Base-by-base conservation (phyloP, 73 alveolate genomes). In the Stentor coeruleus region DNA sequence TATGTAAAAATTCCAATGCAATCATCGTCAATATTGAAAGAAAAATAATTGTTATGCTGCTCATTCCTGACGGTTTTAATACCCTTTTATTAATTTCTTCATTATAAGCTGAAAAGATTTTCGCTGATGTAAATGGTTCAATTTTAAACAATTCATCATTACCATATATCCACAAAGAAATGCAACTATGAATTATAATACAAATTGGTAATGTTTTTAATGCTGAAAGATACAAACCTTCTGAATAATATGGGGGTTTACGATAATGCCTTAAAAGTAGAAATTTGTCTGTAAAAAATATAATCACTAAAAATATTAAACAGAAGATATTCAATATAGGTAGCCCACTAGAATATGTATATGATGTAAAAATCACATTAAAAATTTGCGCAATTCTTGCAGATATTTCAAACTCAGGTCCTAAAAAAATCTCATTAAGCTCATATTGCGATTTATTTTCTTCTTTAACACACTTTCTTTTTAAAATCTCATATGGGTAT, bases 361-460 rank as follows among this genome's bases (percentile, higher is more conserved):
- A 66, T 20, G 49, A 66, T 1, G 79, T 66, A 2, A 66, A 66
- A 26, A 66, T 26, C 14, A 66, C 79, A 20, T 26, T 66, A 20
- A 66, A 20, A 66, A 66, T 33, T 31, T 20, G n/a, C 11, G 79
- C n/a, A 20, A 40, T 66, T 66, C 79, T 20, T 66, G 42, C n/a
- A 26, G 79, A 26, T 33, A 66, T 26, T 26, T 20, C 79, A 66
- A 66, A 66, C 37, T 20, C 33, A 14, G 79, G 79, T 26, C 79
- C 79, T 28, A 66, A 28, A 66, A 66, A 66, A 20, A 40, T 15
- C 11, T 66, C 33, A 66, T 66, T 20, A 37, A 66, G n/a, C 2
- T 66, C 40, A 66, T 66, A 66, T 33, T 66, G 79, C 0, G 79
- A n/a, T n/a, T n/a, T n/a, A n/a, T n/a, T n/a, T n/a, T n/a, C n/a